These are phyloP conservation scores for Ophiostoma quercus DNA, from an alignment of 2,329 filamentous ascomycete genomes.

Conservation along the genomic window DNA sequence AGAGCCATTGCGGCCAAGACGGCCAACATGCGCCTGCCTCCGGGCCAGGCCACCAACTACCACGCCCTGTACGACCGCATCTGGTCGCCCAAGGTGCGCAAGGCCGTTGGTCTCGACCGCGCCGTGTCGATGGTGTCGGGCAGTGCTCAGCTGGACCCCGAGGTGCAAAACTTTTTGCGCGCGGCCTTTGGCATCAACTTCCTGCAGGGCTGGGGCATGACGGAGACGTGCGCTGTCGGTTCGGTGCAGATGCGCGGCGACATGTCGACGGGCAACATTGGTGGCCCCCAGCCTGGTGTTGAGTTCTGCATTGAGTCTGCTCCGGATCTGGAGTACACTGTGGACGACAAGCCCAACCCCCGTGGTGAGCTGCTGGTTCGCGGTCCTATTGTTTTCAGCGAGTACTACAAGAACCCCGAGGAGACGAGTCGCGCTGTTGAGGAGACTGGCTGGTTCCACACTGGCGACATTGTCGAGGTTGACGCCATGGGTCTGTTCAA, in stretches of 20 bases:
- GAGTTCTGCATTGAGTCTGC: slow-evolving; percentile 82
- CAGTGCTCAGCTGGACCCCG: slow-evolving; percentile 83
- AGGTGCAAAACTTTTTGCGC: slow-evolving; percentile 81
- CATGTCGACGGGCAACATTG: slow-evolving; percentile 74
- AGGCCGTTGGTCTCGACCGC: slow-evolving; percentile 75
- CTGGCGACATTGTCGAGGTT: slow-evolving; percentile 82
- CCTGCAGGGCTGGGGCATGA: slow-evolving; percentile 85
- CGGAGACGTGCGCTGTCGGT: slow-evolving; percentile 80
- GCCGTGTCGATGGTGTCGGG: slow-evolving; percentile 73
- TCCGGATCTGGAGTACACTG: slow-evolving; percentile 88
- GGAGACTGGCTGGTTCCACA: slow-evolving; percentile 92
- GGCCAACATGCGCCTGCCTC: slow-evolving; percentile 66
- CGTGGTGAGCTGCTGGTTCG: slow-evolving; percentile 85
- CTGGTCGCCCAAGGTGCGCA: slow-evolving; percentile 81
- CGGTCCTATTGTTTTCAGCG: slow-evolving; percentile 71
- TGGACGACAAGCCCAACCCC: slow-evolving; percentile 80
- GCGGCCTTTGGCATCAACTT: slow-evolving; percentile 75
- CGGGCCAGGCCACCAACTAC: slow-evolving; percentile 69
- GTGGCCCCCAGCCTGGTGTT: slow-evolving; percentile 58
- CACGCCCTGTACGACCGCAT: slow-evolving; percentile 79
- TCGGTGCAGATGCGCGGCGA: slow-evolving; percentile 67
- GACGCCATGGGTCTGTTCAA: slow-evolving; percentile 81
- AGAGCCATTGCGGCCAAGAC: slow-evolving; percentile 76
- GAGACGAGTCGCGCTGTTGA: slow-evolving; percentile 81
- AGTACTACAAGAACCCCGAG: slow-evolving; percentile 85